These are phyloP conservation scores for Phyllosticta citriasiana DNA, from an alignment of 2,329 filamentous ascomycete species.

Conservation along the genomic window DNA sequence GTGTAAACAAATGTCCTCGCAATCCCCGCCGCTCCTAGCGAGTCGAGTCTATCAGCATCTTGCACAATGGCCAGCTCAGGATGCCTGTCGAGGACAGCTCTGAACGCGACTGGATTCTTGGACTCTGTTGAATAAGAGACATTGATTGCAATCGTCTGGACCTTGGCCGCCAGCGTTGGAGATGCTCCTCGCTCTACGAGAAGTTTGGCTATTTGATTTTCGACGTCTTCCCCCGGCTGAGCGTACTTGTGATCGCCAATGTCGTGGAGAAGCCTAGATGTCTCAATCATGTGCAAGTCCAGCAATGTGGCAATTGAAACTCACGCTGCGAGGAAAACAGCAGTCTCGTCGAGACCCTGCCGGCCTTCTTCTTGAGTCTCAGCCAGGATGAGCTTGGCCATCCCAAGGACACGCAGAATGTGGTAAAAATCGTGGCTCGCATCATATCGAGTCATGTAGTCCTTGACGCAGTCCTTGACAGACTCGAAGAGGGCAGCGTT, in stretches of 20 bases:
- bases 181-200: constrained; percentile 49
- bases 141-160: constrained; percentile 63
- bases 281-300: constrained; percentile 13
- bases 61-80: constrained; percentile 80
- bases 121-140: constrained; percentile 72
- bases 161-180: constrained; percentile 48
- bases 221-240: constrained; percentile 43
- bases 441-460: constrained; percentile 25
- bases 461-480: constrained; percentile 23
- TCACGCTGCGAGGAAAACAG: constrained; percentile 56
- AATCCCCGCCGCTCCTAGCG: constrained; percentile 77
- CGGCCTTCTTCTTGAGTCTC: constrained; percentile 32
- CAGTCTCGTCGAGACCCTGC: constrained; percentile 38
- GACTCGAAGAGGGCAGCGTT: constrained; percentile 19
- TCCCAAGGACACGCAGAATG: constrained; percentile 66
- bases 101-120: constrained; percentile 51
- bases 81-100: constrained; percentile 50
- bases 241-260: constrained; percentile 78
- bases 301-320: constrained; percentile 1
- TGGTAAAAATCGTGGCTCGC: constrained; percentile 82
- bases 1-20: constrained; percentile 69
- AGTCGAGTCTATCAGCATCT: constrained; percentile 87
- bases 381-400: constrained; percentile 56
- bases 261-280: constrained; percentile 59
- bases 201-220: constrained; percentile 46